Percentiles rank a stretch among this genome's conserved stretches.
Evolutionary conservation across 1,284 basidiomycete species (phyloP).

Genomic region (Tranzscheliella williamsii): DNA sequence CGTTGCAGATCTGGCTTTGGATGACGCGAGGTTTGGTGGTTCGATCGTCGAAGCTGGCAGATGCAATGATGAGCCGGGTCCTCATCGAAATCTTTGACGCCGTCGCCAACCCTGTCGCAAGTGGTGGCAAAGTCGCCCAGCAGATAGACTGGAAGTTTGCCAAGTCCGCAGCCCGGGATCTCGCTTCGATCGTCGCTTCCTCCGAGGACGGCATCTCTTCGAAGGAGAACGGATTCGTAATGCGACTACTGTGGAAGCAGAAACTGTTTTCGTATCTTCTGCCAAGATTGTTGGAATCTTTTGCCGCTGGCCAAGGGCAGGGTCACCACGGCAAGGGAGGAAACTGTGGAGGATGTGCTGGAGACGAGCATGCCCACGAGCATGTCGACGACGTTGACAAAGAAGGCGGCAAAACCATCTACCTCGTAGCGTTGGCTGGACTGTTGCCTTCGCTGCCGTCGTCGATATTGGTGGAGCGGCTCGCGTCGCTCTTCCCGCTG

Average conservation of each 20-base stretch:
- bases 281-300: constrained; percentile 70
- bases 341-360: too few relatives aligned
- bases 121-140: too few relatives aligned
- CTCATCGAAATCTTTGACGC: constrained; percentile 37
- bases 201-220: constrained; percentile 37
- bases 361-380: constrained; percentile 2
- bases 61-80: constrained; percentile 43
- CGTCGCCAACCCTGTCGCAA: constrained; percentile 1
- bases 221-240: constrained; percentile 46
- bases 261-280: constrained; percentile 77
- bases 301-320: constrained; percentile 3
- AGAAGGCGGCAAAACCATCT: constrained; percentile 68
- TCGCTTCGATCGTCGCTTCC: constrained; percentile 22
- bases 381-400: not conserved
- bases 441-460: constrained; percentile 81
- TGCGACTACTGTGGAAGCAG: constrained; percentile 69
- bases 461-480: constrained; percentile 56
- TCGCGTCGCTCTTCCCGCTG: constrained; percentile 77
- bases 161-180: constrained; percentile 12
- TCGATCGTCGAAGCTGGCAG: constrained; percentile 11
- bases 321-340: too few relatives aligned
- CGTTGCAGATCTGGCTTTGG: constrained; percentile 48
- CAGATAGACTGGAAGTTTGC: constrained; percentile 28
- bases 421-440: constrained; percentile 81
- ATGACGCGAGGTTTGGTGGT: constrained; percentile 17